Evolutionary conservation across 768 basidiomycete species (phyloP).

Genomic region (Dendrothele bispora): DNA sequence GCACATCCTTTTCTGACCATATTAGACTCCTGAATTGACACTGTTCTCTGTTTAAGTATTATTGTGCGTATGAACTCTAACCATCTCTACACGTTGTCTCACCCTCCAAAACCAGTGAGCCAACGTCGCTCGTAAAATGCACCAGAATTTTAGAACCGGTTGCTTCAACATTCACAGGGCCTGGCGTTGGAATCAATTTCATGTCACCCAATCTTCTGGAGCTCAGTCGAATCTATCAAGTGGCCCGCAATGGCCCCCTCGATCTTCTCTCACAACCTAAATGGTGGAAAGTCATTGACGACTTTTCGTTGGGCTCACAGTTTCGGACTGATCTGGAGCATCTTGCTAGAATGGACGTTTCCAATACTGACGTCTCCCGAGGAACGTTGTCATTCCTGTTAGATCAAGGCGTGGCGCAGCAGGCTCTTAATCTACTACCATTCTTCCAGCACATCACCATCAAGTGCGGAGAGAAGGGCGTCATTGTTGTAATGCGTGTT

Average conservation of each 20-base stretch:
- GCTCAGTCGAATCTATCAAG: conserved; percentile 57
- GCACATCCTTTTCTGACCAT: conserved; percentile 20
- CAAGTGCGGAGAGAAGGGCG: conserved; percentile 78
- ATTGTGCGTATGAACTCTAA: conserved; percentile 68
- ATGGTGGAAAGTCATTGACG: conserved; percentile 71
- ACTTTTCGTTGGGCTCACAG: conserved; percentile 60
- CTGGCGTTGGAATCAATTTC: conserved; percentile 57
- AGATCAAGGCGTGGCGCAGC: conserved; percentile 74
- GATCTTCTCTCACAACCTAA: conserved; percentile 50
- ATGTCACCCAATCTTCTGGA: conserved; percentile 88
- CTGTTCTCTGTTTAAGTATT: conserved; percentile 49
- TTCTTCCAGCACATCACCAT: conserved; percentile 83
- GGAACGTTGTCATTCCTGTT: conserved; percentile 62
- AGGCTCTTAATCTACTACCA: conserved; percentile 80
- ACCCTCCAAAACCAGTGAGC: conserved; percentile 62
- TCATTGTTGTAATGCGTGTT: conserved; percentile 61
- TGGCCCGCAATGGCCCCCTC: conserved; percentile 42
- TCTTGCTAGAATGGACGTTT: conserved; percentile 48
- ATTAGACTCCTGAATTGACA: conserved; percentile 3
- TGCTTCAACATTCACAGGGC: conserved; percentile 30
- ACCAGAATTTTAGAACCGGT: conserved; percentile 66
- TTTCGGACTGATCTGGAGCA: conserved; percentile 69
- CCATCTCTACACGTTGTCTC: neutral
- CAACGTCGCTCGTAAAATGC: conserved; percentile 88
- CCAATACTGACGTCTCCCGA: conserved; percentile 35